Evolutionary conservation across 2,329 filamentous ascomycete genomes (phyloP), one percentile per base, ranked within the genome.

Genomic region (Colletotrichum sp.): DNA sequence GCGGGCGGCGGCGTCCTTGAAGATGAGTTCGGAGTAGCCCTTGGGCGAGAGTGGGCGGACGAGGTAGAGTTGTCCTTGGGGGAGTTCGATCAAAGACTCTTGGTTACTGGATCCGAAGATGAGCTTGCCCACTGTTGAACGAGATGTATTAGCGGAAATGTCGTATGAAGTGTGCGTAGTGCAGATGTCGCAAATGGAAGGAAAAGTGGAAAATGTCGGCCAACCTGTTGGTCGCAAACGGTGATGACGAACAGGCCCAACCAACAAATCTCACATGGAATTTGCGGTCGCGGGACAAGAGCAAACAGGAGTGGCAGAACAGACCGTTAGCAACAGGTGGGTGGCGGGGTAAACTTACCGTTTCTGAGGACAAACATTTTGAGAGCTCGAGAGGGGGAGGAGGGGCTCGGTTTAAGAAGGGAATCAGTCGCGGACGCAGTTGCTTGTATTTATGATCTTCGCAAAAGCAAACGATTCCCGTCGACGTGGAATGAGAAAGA

Each of bases 11-110:
- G 96, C 94, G 92, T 99, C 97, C 86, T 97, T 98, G 90, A 98
- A 99, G 86, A 99, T 98, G 83, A 99, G 95, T 86, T 99, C 97
- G 2, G 96, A 98, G 85, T 98, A 99, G 79, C 97, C 97, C 85
- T 99, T 99, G 73, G 96, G 96, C 9, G 96, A 99, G 66, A 95
- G 92, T 13, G 97, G 97, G 81, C 97, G 95, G 81, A 99, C 97
- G 80, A 99, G 94, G 86, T 98, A 99, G 61, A 99, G 95, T 86
- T 99, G 96, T 83, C 97, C 97, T 85, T 99, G 96, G 19, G 96
- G 93, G 59, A 99, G 93, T 84, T 99, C 96, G 86, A 98, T 95
- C 83, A 99, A 92, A 64, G 95, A 94, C 88, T 99, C 96, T 85
- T 98, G 96, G 84, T 93, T 95, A 82, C 92, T 92, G 77, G 90